Evolutionary conservation across 176 grass and related monocot species (phyloP), one percentile per base, ranked within the genome.

Genomic region (Oryza coarctata): DNA sequence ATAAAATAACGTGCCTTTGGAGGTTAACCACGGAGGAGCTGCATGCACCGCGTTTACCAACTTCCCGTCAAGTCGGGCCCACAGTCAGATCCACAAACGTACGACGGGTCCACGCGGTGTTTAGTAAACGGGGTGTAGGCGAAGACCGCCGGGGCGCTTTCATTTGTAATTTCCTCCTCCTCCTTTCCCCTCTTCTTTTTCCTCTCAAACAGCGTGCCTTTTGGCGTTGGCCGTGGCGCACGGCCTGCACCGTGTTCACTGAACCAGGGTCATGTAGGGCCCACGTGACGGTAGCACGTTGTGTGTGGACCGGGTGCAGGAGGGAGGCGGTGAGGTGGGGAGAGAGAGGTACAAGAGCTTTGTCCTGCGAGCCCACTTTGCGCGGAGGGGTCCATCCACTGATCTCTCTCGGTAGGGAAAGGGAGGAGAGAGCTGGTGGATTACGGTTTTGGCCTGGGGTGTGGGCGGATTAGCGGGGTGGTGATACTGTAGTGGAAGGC

Each of bases 221-320:
- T 83, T 64, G 14, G 60, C 29, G 22, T 7, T n/a, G 28, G 28
- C 31, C 15, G 8, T 11, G 9, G 0, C 4, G 57, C n/a, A n/a
- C 18, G 88, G 85, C 30, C 64, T 68, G 71, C 77, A 88, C 93
- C 71, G 74, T 1, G 87, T 69, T 36, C 12, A 41, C 0, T 13
- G 57, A 14, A 22, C 49, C 6, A 55, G 49, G 6, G 18, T 15
- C 18, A 6, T 7, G 49, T 6, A 1, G 49, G 18, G 18, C 49
- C 49, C 49, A 8, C 18, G 6, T 18, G 49, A 22, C 49, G 22
- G 49, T 57, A 20, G 6, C 1, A 2, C 23, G 65, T 60, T 23
- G 31, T n/a, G 14, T 1, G n/a, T 15, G 15, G 38, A 38, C 35
- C 23, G 15, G 57, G 38, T 71, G 13, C 22, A 29, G 8, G 75